Evolutionary conservation across 106 monocot species (phyloP).

Genomic region (Dioscorea dumetorum): DNA sequence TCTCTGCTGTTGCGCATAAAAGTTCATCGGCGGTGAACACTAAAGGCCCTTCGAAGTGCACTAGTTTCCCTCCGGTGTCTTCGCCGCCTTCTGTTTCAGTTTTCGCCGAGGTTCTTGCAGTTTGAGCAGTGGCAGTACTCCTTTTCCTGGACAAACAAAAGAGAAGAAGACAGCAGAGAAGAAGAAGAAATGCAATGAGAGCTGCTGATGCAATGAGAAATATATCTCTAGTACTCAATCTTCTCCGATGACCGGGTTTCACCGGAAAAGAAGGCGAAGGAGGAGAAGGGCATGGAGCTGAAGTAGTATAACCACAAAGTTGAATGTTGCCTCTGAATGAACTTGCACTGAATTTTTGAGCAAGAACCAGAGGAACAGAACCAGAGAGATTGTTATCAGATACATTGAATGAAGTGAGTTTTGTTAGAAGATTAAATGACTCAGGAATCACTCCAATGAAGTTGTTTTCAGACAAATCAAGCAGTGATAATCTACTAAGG

Average conservation of each 20-base stretch:
- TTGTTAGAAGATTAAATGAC: constrained; percentile 26
- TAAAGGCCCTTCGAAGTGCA: constrained; percentile 75
- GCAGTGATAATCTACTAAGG: constrained; percentile 20
- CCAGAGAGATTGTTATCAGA: constrained; percentile 83
- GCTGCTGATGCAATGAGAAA: constrained; percentile 43
- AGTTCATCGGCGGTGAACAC: constrained; percentile 89
- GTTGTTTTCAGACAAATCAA: constrained; percentile 67
- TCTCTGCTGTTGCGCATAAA: constrained; percentile 92
- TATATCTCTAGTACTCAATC: constrained; percentile 30
- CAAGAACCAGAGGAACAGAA: constrained; percentile 45
- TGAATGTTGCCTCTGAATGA: constrained; percentile 71
- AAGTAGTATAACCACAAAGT: constrained; percentile 63
- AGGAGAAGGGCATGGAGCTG: constrained; percentile 40
- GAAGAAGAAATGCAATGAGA: constrained; percentile 34
- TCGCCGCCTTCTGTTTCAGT: constrained; percentile 19
- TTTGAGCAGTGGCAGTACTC: constrained; percentile 16
- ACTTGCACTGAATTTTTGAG: constrained; percentile 49
- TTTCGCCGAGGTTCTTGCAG: constrained; percentile 10
- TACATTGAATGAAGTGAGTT: constrained; percentile 48
- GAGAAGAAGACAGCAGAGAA: constrained; percentile 64
- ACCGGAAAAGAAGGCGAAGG: constrained; percentile 3
- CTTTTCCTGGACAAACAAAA: constrained; percentile 54
- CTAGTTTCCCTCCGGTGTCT: constrained; percentile 70
- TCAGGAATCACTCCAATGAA: constrained; percentile 62
- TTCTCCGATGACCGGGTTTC: neutral